Base-by-base conservation (phyloP, 371 early-diverging fungal species). In the Mucor saturninus region DNA sequence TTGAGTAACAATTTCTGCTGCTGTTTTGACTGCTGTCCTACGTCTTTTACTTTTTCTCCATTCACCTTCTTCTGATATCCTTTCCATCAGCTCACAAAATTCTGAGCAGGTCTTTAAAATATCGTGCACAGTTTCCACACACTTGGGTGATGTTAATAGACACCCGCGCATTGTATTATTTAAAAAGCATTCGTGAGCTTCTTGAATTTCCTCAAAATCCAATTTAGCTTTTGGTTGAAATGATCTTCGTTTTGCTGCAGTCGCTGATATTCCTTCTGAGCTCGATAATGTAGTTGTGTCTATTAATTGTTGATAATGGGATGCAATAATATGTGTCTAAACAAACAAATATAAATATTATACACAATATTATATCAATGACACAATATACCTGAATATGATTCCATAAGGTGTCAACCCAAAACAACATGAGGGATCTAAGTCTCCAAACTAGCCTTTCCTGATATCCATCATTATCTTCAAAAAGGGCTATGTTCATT, bases 391-490 rank as follows among this genome's bases (percentile, higher is more conserved):
- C 91, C 85, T 93, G 93, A 7, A 91, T 71, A 75, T 93, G 91
- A 13, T 77, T 76, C 93, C 93, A 93, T 30, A 91, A 62, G 26
- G 85, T 77, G 67, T 91, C 89, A 2, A 91, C 77, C 77, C 92
- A 90, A 72, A 86, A 90, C 15, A 86, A 64, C 92, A 93, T 93
- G 5, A 72, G 65, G 0, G 81, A 69, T 21, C 91, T 75, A 43
- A 88, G 55, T 5, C 63, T 67, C 87, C 83, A 91, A 4, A 79
- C 76, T n/a, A 63, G 42, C 57, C 67, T 68, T 54, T 69, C 79
- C 42, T 69, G 69, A 58, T 58, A 65, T 9, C 54, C 76, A 66
- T 67, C 69, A 42, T 56, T 55, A 35, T 63, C 43, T 14, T 54
- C 55, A 21, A 46, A 46, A 2, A 8, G 46, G 21, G 8, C 5